Evolutionary conservation across 768 basidiomycete genomes (phyloP), one percentile per base, ranked within the genome.

Genomic region (Lactarius deliciosus): DNA sequence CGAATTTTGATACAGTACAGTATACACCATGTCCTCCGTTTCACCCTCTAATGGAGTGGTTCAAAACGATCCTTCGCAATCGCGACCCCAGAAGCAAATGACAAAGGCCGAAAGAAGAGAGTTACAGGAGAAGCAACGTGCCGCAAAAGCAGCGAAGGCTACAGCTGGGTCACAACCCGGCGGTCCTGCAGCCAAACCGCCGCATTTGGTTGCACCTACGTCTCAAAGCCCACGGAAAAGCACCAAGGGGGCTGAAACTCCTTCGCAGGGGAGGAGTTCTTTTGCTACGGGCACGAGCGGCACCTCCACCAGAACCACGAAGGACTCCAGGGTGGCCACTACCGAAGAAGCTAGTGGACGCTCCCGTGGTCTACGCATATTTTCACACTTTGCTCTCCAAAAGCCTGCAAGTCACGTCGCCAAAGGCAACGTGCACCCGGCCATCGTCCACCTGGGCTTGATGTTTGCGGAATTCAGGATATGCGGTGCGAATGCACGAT

Each of bases 401-500:
- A 92, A 90, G 71, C 75, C 75, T 20, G 72, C 71, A 69, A 79
- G 79, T 32, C 72, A 74, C 71, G 79, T 79, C 47, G 80, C 83
- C 63, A 93, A 94, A 75, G 91, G 91, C 45, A 90, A 93, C 72
- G 91, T 98, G 47, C 97, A 98, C 74, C 97, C 96, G 34, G 86
- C 86, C 22, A 88, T 98, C 71, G 80, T 94, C 65, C 83, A 90
- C 61, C 86, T 98, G 10, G 96, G 92, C 11, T 81, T 98, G 36
- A 87, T 95, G 69, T 96, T 98, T 78, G 86, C 92, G 9, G 88
- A 91, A 71, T 98, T 98, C 79, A 89, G 88, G 76, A 90, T 98
- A 70, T 88, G 89, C 58, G 97, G 97, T 9, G 92, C 95, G 16
- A 98, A 99, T 76, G 96, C 97, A 7, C 82, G 97, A 66, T 96